Conservation (phyloP, 345 rosid species). For the Angophora floribunda region DNA sequence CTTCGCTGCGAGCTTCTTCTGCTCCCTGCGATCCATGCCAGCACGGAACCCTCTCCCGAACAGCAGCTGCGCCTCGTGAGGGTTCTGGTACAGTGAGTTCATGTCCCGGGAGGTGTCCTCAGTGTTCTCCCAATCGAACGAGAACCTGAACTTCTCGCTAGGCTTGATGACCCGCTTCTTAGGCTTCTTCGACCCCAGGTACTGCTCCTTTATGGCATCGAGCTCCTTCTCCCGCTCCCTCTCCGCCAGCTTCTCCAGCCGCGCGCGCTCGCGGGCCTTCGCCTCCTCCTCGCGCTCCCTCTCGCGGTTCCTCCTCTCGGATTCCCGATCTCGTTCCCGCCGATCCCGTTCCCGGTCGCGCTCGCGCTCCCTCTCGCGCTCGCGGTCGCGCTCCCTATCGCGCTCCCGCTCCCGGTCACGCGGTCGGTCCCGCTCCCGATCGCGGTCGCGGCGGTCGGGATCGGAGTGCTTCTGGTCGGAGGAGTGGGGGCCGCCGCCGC, state of each 20-base stretch:
- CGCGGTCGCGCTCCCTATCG: slow-evolving; percentile 19
- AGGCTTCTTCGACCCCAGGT: slow-evolving; percentile 84
- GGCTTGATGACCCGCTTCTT: slow-evolving; percentile 92
- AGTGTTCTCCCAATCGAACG: slow-evolving; percentile 92
- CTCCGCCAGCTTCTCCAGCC: slow-evolving; percentile 65
- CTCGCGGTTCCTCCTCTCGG: slow-evolving; percentile 56
- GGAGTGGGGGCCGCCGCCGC: neutral
- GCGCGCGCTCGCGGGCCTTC: slow-evolving; percentile 48
- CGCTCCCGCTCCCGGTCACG: slow-evolving; percentile 30
- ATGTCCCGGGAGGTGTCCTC: slow-evolving; percentile 90
- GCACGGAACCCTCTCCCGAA: slow-evolving; percentile 94
- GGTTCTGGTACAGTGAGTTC: slow-evolving; percentile 79
- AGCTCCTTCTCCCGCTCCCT: slow-evolving; percentile 80
- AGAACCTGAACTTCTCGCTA: slow-evolving; percentile 87
- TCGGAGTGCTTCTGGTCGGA: slow-evolving; percentile 14
- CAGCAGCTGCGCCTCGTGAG: slow-evolving; percentile 90
- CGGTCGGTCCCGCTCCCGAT: slow-evolving; percentile 19
- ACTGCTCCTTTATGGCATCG: slow-evolving; percentile 82
- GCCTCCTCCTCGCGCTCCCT: slow-evolving; percentile 71
- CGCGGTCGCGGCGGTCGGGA: slow-evolving; percentile 15
- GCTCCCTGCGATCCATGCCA: slow-evolving; percentile 93
- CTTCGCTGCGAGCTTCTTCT: slow-evolving; percentile 90
- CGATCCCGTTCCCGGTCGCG: slow-evolving; percentile 31
- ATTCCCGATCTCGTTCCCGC: slow-evolving; percentile 33
- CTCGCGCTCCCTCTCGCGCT: slow-evolving; percentile 25